Percentiles rank a stretch among this genome's conserved stretches.
Conservation (phyloP, 176 grass and related monocot species). For the maize (Zea mays) region DNA sequence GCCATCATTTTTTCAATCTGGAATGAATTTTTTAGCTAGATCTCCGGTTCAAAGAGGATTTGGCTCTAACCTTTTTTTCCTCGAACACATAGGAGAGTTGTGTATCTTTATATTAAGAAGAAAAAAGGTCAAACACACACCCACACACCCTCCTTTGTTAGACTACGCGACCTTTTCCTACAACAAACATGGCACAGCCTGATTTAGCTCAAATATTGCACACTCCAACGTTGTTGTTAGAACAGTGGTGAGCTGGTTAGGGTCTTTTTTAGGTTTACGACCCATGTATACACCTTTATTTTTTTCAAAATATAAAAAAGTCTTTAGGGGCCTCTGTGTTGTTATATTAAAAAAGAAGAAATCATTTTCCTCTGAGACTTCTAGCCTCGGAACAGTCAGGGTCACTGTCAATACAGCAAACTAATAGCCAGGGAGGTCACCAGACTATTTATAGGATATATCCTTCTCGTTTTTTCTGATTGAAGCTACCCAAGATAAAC, state of each 20-base stretch:
- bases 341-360: neutral
- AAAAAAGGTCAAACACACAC: neutral
- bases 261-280: neutral
- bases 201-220: conserved; percentile 19
- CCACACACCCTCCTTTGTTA: neutral
- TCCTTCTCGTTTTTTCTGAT: neutral
- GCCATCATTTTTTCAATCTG: neutral
- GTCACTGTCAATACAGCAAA: conserved; percentile 1
- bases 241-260: neutral
- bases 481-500: neutral
- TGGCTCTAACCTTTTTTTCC: neutral
- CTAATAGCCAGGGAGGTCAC: neutral
- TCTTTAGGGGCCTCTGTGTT: neutral
- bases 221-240: neutral
- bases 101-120: neutral
- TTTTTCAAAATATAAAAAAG: neutral
- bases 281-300: neutral
- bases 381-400: neutral
- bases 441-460: neutral
- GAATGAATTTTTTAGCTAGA: neutral
- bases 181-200: neutral
- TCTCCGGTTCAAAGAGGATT: neutral
- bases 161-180: neutral
- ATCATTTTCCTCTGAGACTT: conserved; percentile 8
- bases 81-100: neutral